Base-by-base conservation (phyloP, 2,329 filamentous ascomycete species). In the Aspergillus clavatus region DNA sequence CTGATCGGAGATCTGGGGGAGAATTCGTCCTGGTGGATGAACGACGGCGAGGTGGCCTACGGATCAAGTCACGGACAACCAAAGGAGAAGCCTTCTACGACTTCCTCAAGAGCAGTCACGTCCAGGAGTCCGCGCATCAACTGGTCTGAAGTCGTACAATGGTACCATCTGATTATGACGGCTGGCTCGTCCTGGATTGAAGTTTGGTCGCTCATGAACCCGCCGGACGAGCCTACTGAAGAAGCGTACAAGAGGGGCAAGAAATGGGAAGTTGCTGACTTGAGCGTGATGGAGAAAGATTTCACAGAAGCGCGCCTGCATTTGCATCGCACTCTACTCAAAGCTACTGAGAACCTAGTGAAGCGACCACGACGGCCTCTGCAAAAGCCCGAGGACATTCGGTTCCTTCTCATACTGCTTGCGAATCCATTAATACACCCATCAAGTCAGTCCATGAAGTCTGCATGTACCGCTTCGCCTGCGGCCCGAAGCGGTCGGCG, bases 11-110 rank as follows among this genome's bases (percentile, higher is more conserved):
- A 90, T 57, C 76, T 90, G 53, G 85, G 83, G 1, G 87, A 93
- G 61, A 93, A 93, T 59, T 87, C 86, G 2, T 80, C 79, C 6
- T 91, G 86, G 87, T 91, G 87, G 86, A 83, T 84, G 38, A 86
- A 84, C 1, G 76, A 76, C 39, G 73, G 78, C 57, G 56, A 59
- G 54, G 50, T 68, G 61, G 55, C 61, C 54, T 55, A 62, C 43
- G 59, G 60, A 12, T 54, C 57, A 8, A 54, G 57, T 39, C 58
- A 61, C 36, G 41, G 56, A 5, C 45, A 65, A 42, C 53, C 66
- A 18, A 67, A 67, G 52, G 66, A 68, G 22, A 63, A 61, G 35
- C 55, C 51, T 11, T 46, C 58, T 6, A 57, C 59, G 6, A 57
- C 59, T 23, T 54, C 55, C 11, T 56, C 58, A 36, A 62, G 61